These are phyloP conservation scores for Centaurea solstitialis DNA, from an alignment of 129 eudicot genomes.

Conservation along the genomic window DNA sequence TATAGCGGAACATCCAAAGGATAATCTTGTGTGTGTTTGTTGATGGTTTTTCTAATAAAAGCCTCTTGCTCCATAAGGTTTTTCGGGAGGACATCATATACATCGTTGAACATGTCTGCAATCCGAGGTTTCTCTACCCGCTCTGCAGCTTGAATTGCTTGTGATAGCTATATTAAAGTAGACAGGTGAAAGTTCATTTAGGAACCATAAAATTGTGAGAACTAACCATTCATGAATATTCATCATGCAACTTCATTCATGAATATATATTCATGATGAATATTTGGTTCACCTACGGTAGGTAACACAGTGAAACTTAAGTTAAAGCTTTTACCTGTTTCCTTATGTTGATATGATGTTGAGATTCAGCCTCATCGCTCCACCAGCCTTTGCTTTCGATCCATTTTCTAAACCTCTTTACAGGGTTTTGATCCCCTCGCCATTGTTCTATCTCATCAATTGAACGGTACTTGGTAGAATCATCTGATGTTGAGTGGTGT, in stretches of 20 bases:
- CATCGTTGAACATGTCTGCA: slow-evolving; percentile 69
- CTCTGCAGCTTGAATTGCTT: slow-evolving; percentile 84
- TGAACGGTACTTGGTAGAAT: slow-evolving; percentile 76
- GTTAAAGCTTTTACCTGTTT: slow-evolving; percentile 57
- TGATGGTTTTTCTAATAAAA: slow-evolving; percentile 43
- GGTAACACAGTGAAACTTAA: background rate
- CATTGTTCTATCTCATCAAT: slow-evolving; percentile 72
- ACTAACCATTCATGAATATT: background rate
- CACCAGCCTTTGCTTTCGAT: slow-evolving; percentile 75
- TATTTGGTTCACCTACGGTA: background rate
- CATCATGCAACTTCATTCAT: background rate
- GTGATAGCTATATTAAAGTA: slow-evolving; percentile 41
- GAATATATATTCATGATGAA: background rate
- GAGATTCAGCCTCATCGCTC: slow-evolving; percentile 56
- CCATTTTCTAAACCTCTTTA: slow-evolving; percentile 70
- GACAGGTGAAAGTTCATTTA: background rate
- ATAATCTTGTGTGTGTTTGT: slow-evolving; percentile 49
- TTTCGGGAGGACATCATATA: slow-evolving; percentile 58
- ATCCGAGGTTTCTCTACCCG: slow-evolving; percentile 57
- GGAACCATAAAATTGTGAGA: background rate
- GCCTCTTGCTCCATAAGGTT: slow-evolving; percentile 75
- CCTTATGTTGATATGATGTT: slow-evolving; percentile 53
- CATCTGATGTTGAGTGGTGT: slow-evolving; percentile 91
- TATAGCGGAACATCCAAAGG: slow-evolving; percentile 38
- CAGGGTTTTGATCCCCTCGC: slow-evolving; percentile 72